Evolutionary conservation across 805 yeast species (phyloP), one percentile per base, ranked within the genome.

Genomic region (Myxozyma vanderwaltii): DNA sequence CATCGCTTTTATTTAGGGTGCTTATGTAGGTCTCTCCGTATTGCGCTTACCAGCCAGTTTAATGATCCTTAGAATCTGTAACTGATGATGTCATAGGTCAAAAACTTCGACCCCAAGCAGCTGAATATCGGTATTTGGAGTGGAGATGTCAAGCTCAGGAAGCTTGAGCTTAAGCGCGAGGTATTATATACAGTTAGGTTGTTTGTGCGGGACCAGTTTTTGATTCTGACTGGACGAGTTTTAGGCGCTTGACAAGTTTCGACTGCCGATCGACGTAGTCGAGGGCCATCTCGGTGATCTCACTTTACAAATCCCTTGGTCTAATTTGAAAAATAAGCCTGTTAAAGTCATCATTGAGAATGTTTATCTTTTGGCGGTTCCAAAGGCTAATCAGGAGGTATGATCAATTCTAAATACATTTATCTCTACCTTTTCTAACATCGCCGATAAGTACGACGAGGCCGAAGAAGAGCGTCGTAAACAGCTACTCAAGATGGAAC

Each of bases 101-200:
- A 95, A 75, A 89, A 95, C 74, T 94, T 94, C 73, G 99, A 94
- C 75, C 91, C 98, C 17, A 89, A 88, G 66, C 97, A 94, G 70
- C 77, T 94, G 69, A 91, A 94, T 68, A 91, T 94, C 56, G 99
- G 98, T 4, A 91, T 94, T 35, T 91, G 98, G 96, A 84, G 91
- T 68, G 99, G 99, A 38, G 98, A 94, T 77, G 98, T 91, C 31
- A 89, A 89, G 71, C 77, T 94, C 55, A 81, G 80, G 63, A 85
- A 91, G 71, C 80, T 95, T 62, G 81, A 86, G 58, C 77, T 94
- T 59, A 90, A 89, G 74, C 86, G 88, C 62, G 97, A 91, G 71
- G 77, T 74, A 59, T 47, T 75, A 44, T 13, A 13, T 45, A 29
- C 5, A 26, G 13, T 46, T 31, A 6, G 10, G 15, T n/a, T 1